These are phyloP conservation scores for Torrubiellomyces zombiae DNA, from an alignment of 2,329 filamentous ascomycete genomes.

Conservation along the genomic window DNA sequence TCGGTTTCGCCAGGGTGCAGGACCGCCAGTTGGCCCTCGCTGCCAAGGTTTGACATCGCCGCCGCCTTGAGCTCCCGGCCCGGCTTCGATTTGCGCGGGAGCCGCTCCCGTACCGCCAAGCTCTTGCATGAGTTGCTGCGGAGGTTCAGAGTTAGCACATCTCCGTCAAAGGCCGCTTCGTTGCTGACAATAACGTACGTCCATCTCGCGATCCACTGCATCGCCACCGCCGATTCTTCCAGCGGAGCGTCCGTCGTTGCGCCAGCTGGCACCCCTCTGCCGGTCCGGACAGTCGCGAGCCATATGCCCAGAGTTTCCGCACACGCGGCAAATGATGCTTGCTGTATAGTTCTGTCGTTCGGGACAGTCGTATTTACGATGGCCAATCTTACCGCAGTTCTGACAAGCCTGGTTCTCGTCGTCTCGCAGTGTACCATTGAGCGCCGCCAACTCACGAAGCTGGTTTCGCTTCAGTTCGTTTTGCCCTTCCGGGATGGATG, in stretches of 20 bases:
- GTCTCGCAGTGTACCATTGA: conserved; percentile 97
- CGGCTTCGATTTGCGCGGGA: conserved; percentile 73
- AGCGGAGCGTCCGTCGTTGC: conserved; percentile 51
- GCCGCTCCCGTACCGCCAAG: conserved; percentile 55
- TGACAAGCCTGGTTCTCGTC: conserved; percentile 99
- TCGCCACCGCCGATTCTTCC: conserved; percentile 61
- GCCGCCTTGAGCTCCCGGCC: conserved; percentile 44
- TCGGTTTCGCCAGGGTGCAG: conserved; percentile 61
- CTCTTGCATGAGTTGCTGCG: conserved; percentile 91
- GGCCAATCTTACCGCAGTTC: conserved; percentile 97
- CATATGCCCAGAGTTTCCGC: conserved; percentile 96
- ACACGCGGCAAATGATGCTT: conserved; percentile 96
- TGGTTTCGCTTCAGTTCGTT: conserved; percentile 99
- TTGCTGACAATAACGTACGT: conserved; percentile 41
- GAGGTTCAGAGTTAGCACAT: conserved; percentile 27
- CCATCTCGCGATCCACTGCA: conserved; percentile 84
- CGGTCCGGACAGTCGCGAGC: conserved; percentile 93
- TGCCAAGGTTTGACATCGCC: conserved; percentile 72
- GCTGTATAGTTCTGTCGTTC: conserved; percentile 98
- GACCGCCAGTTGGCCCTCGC: conserved; percentile 64
- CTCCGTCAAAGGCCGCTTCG: too few species aligned
- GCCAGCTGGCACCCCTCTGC: conserved; percentile 80
- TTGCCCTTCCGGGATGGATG: conserved; percentile 94
- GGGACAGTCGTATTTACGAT: conserved; percentile 96
- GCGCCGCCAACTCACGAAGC: conserved; percentile 86